Evolutionary conservation across 169 alveolate genomes (phyloP), one percentile per base, ranked within the genome.

Genomic region (Eimeria necatrix): DNA sequence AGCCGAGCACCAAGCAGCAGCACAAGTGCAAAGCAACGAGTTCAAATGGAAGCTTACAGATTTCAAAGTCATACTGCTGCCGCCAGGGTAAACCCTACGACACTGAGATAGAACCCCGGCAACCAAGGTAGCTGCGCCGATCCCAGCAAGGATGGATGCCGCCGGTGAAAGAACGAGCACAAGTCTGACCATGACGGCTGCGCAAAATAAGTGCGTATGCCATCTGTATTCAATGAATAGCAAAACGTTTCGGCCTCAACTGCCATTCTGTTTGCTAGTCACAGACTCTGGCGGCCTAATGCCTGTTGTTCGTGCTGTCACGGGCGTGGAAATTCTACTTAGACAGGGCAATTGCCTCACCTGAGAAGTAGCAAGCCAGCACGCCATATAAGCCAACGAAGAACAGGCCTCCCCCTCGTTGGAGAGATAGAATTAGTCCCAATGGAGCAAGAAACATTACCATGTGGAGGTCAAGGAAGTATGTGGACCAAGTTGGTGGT

Each of bases 401-500:
- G 59, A 99, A 97, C 94, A 97, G 97, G 14, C 99, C 99, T 74
- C 97, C 98, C 41, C 98, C 98, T 61, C 98, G 96, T 84, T 96
- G 94, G 51, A 97, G 96, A 88, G 98, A 97, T 96, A 97, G 96
- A 96, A 97, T 86, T 83, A 95, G 46, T 74, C 97, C 97, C 70
- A 94, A 26, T 26, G 97, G 97, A 26, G 96, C 94, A 32, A 93
- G 80, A 56, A 94, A 80, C 14, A 91, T 83, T 56, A 80, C 12
- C 78, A 68, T 32, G 87, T 96, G 97, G 5, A 94, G 96, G 81
- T 96, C 96, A 88, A 96, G 76, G 20, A 96, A 49, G 41, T 96
- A 96, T n/a, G 95, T 71, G 4, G 91, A 71, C 99, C 99, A 99
- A 9, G 99, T 98, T n/a, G 99, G 98, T 26, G 99, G 99, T 96